These are phyloP conservation scores for Sporothrix euskadiensis DNA, from an alignment of 2,329 filamentous ascomycete species.

Conservation along the genomic window DNA sequence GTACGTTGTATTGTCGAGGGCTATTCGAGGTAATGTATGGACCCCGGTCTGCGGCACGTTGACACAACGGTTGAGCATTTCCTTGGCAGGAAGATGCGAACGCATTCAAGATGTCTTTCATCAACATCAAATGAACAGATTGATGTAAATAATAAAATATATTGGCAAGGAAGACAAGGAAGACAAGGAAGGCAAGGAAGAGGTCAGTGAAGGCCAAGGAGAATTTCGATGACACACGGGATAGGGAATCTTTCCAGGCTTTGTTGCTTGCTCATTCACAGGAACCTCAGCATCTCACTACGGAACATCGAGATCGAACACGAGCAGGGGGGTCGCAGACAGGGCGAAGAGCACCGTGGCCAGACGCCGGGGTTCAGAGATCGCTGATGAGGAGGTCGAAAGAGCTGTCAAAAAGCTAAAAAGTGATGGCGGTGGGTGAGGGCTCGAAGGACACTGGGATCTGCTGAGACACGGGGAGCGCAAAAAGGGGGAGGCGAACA, in stretches of 20 bases:
- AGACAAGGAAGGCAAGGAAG: not conserved
- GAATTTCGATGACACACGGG: not conserved
- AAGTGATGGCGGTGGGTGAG: not conserved
- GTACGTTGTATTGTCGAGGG: not conserved
- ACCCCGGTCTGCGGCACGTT: not conserved
- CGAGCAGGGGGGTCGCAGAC: not conserved
- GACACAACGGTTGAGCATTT: not conserved
- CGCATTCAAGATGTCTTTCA: not conserved
- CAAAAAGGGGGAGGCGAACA: constrained; percentile 2
- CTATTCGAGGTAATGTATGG: not conserved
- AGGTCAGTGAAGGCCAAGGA: not conserved
- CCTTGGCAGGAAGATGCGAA: not conserved
- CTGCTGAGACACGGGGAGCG: not conserved
- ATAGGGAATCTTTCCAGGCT: not conserved
- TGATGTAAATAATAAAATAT: not conserved
- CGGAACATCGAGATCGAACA: constrained; percentile 4
- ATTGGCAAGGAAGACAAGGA: no score
- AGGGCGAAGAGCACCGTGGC: not conserved
- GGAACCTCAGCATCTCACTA: not conserved
- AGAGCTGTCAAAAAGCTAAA: not conserved
- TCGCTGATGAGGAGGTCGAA: constrained; percentile 6
- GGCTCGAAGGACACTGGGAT: not conserved
- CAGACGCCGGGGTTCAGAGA: not conserved
- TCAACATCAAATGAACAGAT: not conserved
- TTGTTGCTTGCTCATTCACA: not conserved